Evolutionary conservation across 2,329 filamentous ascomycete genomes (phyloP).

Genomic region (Mycosphaerella arachidis): DNA sequence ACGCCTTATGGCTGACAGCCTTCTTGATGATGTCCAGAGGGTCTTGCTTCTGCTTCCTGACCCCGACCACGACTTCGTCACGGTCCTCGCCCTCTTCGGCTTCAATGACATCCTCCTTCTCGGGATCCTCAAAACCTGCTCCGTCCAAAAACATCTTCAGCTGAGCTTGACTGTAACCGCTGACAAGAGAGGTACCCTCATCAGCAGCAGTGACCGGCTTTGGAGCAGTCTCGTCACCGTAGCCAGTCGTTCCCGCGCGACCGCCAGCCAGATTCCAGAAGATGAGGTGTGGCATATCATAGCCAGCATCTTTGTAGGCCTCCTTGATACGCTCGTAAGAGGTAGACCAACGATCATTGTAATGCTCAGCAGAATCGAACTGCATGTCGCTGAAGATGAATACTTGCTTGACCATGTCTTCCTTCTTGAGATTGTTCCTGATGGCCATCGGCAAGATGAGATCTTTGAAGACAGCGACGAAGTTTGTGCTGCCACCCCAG

Average conservation of each 20-base stretch:
- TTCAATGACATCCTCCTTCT: constrained; percentile 36
- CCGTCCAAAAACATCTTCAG: constrained; percentile 55
- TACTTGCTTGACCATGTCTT: constrained; percentile 58
- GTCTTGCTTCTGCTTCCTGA: constrained; percentile 34
- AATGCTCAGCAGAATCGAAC: constrained; percentile 43
- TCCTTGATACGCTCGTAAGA: constrained; percentile 50
- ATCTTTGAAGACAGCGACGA: constrained; percentile 51
- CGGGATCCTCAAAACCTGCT: constrained; percentile 42
- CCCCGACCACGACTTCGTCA: constrained; percentile 25
- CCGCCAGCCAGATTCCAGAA: constrained; percentile 57
- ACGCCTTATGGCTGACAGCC: constrained; percentile 51
- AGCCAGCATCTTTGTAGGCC: constrained; percentile 47
- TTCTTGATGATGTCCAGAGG: constrained; percentile 46
- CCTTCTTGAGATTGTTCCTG: constrained; percentile 46
- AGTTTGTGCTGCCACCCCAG: constrained; percentile 49
- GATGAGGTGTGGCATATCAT: constrained; percentile 56
- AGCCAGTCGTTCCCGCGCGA: constrained; percentile 18
- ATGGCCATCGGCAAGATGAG: constrained; percentile 54
- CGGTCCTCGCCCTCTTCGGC: constrained; percentile 23
- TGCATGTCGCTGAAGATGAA: constrained; percentile 62
- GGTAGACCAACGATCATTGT: constrained; percentile 37
- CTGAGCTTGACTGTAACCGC: constrained; percentile 55
- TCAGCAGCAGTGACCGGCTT: constrained; percentile 50
- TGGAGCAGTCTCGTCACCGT: constrained; percentile 32
- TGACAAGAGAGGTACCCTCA: constrained; percentile 48